Evolutionary conservation across 192 early-diverging fungal genomes (phyloP).

Genomic region (Coemansia sp.): DNA sequence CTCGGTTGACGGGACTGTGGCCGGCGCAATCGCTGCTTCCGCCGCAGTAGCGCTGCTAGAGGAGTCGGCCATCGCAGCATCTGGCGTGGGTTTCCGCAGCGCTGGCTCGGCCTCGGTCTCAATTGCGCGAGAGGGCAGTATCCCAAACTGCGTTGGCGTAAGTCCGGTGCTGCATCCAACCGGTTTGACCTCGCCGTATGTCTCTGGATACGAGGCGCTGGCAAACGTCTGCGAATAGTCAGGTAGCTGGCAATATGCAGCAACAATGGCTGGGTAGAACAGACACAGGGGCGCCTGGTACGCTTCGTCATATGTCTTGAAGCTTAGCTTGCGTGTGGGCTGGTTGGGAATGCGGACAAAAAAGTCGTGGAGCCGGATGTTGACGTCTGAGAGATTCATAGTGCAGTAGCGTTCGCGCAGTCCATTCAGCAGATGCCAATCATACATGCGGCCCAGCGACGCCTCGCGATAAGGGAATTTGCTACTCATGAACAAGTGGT

Average conservation of each 20-base stretch:
- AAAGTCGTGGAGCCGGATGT: constrained; percentile 78
- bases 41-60: not conserved
- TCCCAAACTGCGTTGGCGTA: constrained; percentile 44
- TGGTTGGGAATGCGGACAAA: constrained; percentile 73
- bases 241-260: constrained; percentile 34
- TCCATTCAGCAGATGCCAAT: constrained; percentile 76
- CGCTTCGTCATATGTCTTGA: constrained; percentile 88
- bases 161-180: constrained; percentile 4
- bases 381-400: constrained; percentile 80
- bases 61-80: not conserved
- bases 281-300: constrained; percentile 73
- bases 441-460: constrained; percentile 61
- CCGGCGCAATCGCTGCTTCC: constrained; percentile 26
- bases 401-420: constrained; percentile 85
- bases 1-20: constrained; percentile 26
- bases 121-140: constrained; percentile 26
- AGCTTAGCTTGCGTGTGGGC: constrained; percentile 67
- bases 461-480: constrained; percentile 75
- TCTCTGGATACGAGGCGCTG: constrained; percentile 4
- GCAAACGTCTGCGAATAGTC: constrained; percentile 40
- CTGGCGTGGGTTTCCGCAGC: not conserved
- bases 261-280: constrained; percentile 57
- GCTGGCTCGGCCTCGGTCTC: constrained; percentile 4
- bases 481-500: constrained; percentile 62
- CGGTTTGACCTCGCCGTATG: constrained; percentile 9